phyloP scores from a whole-genome alignment of 148 eudicot genomes.

The Arctostaphylos glauca region DNA sequence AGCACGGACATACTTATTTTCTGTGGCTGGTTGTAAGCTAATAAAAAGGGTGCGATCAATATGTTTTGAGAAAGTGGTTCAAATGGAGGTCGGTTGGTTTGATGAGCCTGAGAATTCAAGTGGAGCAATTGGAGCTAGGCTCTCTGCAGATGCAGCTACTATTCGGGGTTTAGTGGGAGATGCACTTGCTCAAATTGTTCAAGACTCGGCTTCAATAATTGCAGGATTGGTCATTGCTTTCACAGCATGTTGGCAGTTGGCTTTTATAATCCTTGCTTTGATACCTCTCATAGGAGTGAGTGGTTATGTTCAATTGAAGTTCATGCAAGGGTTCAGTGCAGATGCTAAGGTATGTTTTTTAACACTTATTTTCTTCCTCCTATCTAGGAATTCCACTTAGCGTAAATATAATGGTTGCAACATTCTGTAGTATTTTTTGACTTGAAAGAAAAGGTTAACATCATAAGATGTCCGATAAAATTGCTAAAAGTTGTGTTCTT shows the following conservation, averaged over 20 bases:
- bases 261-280: constrained; percentile 61
- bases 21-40: constrained; percentile 53
- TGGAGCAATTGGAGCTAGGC: constrained; percentile 77
- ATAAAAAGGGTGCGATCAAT: constrained; percentile 30
- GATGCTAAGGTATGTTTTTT: constrained; percentile 63
- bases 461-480: background rate
- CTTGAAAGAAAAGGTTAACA: background rate
- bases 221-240: constrained; percentile 74
- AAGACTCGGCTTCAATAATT: constrained; percentile 48
- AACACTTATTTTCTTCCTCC: background rate
- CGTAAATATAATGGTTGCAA: background rate
- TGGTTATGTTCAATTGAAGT: constrained; percentile 57
- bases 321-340: constrained; percentile 71
- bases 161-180: constrained; percentile 81
- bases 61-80: constrained; percentile 69
- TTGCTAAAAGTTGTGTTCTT: background rate
- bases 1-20: constrained; percentile 36
- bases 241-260: constrained; percentile 67
- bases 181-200: constrained; percentile 65
- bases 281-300: constrained; percentile 61
- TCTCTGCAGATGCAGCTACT: constrained; percentile 71
- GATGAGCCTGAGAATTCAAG: constrained; percentile 72
- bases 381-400: background rate
- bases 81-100: constrained; percentile 83
- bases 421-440: background rate